These are phyloP conservation scores for Botrytis aclada DNA, from an alignment of 2,329 filamentous ascomycete species.

Conservation along the genomic window DNA sequence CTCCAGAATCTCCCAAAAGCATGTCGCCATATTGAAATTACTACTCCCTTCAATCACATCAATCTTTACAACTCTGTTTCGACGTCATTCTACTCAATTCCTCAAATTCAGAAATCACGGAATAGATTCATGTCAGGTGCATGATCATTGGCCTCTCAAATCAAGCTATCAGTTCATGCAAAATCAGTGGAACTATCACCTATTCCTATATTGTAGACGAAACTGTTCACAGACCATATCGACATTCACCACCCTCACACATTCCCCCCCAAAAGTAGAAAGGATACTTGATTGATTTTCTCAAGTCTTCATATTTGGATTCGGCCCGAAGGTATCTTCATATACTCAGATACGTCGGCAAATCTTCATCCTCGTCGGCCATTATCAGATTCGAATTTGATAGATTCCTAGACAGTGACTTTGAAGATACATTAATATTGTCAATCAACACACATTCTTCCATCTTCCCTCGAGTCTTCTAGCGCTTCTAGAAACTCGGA, in stretches of 20 bases:
- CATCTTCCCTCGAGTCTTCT: not conserved
- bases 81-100: conserved; percentile 21
- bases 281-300: not conserved
- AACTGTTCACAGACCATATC: not conserved
- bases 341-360: not conserved
- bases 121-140: conserved; percentile 15
- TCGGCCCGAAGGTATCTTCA: not conserved
- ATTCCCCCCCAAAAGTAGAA: not conserved
- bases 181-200: not conserved
- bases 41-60: not conserved
- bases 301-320: not conserved
- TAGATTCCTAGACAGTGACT: not conserved
- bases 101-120: not conserved
- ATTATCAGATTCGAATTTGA: not conserved
- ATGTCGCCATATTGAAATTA: not conserved
- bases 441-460: not conserved
- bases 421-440: not conserved
- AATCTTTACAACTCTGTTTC: conserved; percentile 23
- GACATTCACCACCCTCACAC: conserved; percentile 14
- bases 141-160: conserved; percentile 21
- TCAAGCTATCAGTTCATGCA: conserved; percentile 27
- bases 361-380: not conserved
- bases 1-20: not conserved
- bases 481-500: conserved; percentile 13
- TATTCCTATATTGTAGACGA: not conserved